These are phyloP conservation scores for Heterobasidion occidentale DNA, from an alignment of 1,284 basidiomycete genomes.

Conservation along the genomic window DNA sequence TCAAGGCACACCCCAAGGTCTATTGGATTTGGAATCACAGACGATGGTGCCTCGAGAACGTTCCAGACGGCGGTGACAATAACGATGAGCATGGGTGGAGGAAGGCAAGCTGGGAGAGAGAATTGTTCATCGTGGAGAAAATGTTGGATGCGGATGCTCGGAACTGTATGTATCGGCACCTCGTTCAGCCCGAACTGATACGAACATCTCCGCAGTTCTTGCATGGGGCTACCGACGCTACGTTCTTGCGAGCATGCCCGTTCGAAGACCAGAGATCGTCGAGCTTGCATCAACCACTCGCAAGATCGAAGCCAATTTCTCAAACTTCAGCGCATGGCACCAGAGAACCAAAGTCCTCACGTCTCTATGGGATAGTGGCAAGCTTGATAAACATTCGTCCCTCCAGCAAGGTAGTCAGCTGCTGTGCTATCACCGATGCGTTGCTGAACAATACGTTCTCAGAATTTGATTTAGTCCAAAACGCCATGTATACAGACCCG, in stretches of 20 bases:
- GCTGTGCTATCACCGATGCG: not conserved
- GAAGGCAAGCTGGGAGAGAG: slow-evolving; percentile 72
- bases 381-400: slow-evolving; percentile 40
- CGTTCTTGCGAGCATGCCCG: slow-evolving; percentile 64
- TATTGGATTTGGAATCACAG: slow-evolving; percentile 98
- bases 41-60: slow-evolving; percentile 83
- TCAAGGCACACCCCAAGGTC: slow-evolving; percentile 84
- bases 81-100: slow-evolving; percentile 57
- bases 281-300: slow-evolving; percentile 80
- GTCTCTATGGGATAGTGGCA: slow-evolving; percentile 56
- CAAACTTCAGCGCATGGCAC: slow-evolving; percentile 99
- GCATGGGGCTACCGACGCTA: slow-evolving; percentile 92
- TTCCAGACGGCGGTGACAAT: slow-evolving; percentile 61
- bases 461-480: slow-evolving; percentile 91
- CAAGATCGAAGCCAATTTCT: slow-evolving; percentile 94
- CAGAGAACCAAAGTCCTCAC: slow-evolving; percentile 83
- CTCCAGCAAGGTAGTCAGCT: slow-evolving; percentile 51
- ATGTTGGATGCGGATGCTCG: slow-evolving; percentile 84
- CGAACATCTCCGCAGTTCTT: slow-evolving; percentile 49
- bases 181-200: not conserved
- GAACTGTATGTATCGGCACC: slow-evolving; percentile 63
- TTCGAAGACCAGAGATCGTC: slow-evolving; percentile 37
- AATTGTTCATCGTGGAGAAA: slow-evolving; percentile 81
- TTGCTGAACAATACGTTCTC: slow-evolving; percentile 1
- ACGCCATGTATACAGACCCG: slow-evolving; percentile 96